Evolutionary conservation across 1,284 basidiomycete genomes (phyloP), one percentile per base, ranked within the genome.

Genomic region (Ganoderma meredithae): DNA sequence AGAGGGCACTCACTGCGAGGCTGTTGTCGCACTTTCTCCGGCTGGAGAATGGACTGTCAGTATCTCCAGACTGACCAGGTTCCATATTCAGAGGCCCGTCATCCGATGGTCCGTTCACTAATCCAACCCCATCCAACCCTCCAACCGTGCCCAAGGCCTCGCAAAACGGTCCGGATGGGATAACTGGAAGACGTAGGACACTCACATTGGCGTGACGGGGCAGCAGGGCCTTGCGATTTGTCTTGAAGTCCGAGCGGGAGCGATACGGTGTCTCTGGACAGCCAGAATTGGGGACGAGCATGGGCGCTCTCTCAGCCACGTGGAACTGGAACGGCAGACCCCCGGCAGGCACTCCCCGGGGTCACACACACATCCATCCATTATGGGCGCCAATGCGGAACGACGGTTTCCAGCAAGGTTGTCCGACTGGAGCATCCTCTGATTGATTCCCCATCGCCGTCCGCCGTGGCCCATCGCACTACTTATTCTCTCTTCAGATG

Each of bases 231-330:
- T 79, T 75, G 73, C 65, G 69, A 72, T 72, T 70, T 71, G 76
- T 78, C 78, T 79, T 79, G 78, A 79, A 75, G 67, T 74, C 75
- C 74, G 75, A 76, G 75, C 73, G 72, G 73, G 74, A 75, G 72
- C 73, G 76, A 68, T 75, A 68, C 69, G 68, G 70, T 67, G 53
- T 62, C 33, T 67, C 64, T 61, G 69, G 5, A 70, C 67, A 64
- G 63, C 65, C 64, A 63, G 67, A 66, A 65, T 55, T 69, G 69
- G 63, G 69, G 67, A 60, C 69, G 69, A 66, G 63, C 56, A 70
- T 55, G 71, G 71, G 71, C 71, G 71, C 71, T 64, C 44, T 8
- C 0, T 0, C 0, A 10, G n/a, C 58, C 71, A 70, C 71, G 71
- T 72, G 71, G 71, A 19, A 22, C 6, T 0, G 71, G 71, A 19